These are phyloP conservation scores for Penicillium paneum DNA, from an alignment of 2,329 filamentous ascomycete species.

Conservation along the genomic window DNA sequence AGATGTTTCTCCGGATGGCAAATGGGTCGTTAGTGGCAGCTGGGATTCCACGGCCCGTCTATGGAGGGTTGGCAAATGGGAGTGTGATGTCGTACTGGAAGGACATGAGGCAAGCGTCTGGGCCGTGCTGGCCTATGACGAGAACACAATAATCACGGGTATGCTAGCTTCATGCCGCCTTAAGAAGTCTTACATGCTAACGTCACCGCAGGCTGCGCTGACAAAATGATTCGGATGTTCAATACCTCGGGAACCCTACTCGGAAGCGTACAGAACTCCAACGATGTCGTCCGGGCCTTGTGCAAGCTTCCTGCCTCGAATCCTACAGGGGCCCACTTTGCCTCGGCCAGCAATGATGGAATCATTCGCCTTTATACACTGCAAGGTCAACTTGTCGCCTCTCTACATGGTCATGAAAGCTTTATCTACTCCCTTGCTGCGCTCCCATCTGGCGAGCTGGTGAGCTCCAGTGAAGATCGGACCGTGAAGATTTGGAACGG, in stretches of 20 bases:
- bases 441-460: constrained; percentile 78
- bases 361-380: constrained; percentile 83
- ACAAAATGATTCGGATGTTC: constrained; percentile 84
- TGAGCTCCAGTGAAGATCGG: constrained; percentile 91
- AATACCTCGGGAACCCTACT: constrained; percentile 62
- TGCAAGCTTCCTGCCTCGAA: constrained; percentile 74
- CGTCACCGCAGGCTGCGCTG: constrained; percentile 66
- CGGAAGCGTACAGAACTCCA: constrained; percentile 64
- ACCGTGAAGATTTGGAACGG: constrained; percentile 87
- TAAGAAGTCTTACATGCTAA: constrained; percentile 13
- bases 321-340: constrained; percentile 83
- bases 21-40: constrained; percentile 80
- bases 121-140: constrained; percentile 83
- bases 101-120: constrained; percentile 83
- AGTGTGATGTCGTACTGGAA: constrained; percentile 65
- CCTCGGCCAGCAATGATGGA: constrained; percentile 90
- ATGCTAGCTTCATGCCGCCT: constrained; percentile 9
- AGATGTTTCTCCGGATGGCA: constrained; percentile 69
- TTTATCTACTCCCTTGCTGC: constrained; percentile 86
- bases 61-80: constrained; percentile 85
- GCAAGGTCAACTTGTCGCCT: constrained; percentile 69
- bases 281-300: constrained; percentile 83
- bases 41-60: constrained; percentile 89
- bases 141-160: constrained; percentile 74
- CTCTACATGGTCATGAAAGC: constrained; percentile 83